Conservation (phyloP, 129 eudicot species). For the Saposhnikovia divaricata region DNA sequence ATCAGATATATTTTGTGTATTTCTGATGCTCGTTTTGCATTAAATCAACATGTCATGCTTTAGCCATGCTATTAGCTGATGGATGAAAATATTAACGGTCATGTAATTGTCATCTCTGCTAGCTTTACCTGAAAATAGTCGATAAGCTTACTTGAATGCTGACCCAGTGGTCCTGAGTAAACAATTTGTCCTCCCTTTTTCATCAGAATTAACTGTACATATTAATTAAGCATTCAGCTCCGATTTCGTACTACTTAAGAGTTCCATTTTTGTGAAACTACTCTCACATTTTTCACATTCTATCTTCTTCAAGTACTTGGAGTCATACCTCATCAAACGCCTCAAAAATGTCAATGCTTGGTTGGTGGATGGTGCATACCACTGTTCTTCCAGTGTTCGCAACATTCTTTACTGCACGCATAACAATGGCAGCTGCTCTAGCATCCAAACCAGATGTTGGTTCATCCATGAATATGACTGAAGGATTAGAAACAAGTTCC, state of each 20-base stretch:
- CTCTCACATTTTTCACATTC: not conserved
- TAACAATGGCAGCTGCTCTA: slow-evolving; percentile 53
- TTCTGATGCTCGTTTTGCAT: not conserved
- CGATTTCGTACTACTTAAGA: not conserved
- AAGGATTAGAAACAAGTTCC: slow-evolving; percentile 48
- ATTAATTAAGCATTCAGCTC: not conserved
- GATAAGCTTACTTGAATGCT: slow-evolving; percentile 27
- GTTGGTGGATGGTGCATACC: slow-evolving; percentile 53
- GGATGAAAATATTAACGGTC: not conserved
- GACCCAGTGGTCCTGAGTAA: slow-evolving; percentile 36
- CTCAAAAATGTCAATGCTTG: slow-evolving; percentile 48
- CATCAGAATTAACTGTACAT: slow-evolving; percentile 9
- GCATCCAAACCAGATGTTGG: slow-evolving; percentile 58
- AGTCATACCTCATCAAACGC: slow-evolving; percentile 46
- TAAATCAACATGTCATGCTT: not conserved
- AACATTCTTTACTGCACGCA: slow-evolving; percentile 45
- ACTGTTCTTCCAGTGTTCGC: slow-evolving; percentile 47
- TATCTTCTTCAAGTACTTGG: no score
- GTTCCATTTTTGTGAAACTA: not conserved
- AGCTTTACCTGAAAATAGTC: slow-evolving; percentile 39
- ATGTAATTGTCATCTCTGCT: not conserved
- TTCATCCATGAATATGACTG: slow-evolving; percentile 49
- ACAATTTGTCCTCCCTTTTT: slow-evolving; percentile 44
- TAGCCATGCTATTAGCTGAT: not conserved
- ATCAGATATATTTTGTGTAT: not conserved